These are phyloP conservation scores for Rhizomucor miehei DNA, from an alignment of 371 early-diverging fungal genomes.

Conservation along the genomic window DNA sequence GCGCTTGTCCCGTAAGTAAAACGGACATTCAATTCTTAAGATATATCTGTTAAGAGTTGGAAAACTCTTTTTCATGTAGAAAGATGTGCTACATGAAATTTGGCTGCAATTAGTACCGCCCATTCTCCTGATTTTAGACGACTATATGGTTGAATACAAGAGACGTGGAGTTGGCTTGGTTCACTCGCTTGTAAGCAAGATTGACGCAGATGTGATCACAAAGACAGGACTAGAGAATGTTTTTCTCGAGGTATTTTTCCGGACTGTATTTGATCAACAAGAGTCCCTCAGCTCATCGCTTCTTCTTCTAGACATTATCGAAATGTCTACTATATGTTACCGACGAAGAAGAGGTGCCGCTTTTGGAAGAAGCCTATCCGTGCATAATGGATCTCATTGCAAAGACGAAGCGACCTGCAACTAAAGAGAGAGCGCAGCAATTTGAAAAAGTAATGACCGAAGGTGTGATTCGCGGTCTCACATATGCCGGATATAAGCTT, in stretches of 20 bases:
- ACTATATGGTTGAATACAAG: constrained; percentile 32
- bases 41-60: neutral
- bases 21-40: neutral
- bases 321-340: constrained; percentile 33
- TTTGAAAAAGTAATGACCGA: constrained; percentile 31
- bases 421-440: constrained; percentile 12
- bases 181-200: constrained; percentile 19
- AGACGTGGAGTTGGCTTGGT: constrained; percentile 24
- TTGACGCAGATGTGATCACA: constrained; percentile 12
- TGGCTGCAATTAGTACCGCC: constrained; percentile 28
- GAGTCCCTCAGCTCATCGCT: neutral
- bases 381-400: constrained; percentile 31
- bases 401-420: constrained; percentile 8
- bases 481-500: constrained; percentile 23
- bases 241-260: constrained; percentile 28
- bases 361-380: constrained; percentile 27
- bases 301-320: constrained; percentile 24
- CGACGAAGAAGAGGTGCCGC: constrained; percentile 19
- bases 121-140: constrained; percentile 30
- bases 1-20: constrained; percentile 21
- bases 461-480: constrained; percentile 26
- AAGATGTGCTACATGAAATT: constrained; percentile 11
- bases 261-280: neutral
- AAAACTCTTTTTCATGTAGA: neutral
- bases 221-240: constrained; percentile 26